A percentile compares a stretch with the other conserved stretches of the same genome.
Evolutionary conservation across 139 green algal species (phyloP).

Genomic region (Desmodesmus armatus): DNA sequence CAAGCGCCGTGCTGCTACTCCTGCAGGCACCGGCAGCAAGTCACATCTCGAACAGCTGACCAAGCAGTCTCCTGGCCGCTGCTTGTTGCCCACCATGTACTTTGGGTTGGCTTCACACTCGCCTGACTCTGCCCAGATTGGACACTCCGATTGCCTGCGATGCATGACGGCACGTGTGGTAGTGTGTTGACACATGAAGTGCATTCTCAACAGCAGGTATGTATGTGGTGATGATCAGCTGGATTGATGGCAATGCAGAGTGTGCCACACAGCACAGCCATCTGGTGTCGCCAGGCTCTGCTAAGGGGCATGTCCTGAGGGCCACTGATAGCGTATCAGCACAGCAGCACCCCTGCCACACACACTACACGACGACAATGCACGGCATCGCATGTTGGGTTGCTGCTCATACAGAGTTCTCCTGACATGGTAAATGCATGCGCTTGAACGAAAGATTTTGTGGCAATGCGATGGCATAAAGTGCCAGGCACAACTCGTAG

Average conservation of each 20-base stretch:
- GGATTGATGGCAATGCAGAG: too few relatives aligned
- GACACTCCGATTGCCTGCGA: too few relatives aligned
- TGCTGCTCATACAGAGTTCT: background rate
- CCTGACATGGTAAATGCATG: background rate
- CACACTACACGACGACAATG: background rate
- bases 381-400: background rate
- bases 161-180: too few relatives aligned
- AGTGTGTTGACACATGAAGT: too few relatives aligned
- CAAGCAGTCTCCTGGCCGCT: constrained; percentile 20
- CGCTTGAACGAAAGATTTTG: too few relatives aligned
- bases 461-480: too few relatives aligned
- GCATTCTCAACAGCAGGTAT: too few relatives aligned
- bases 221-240: too few relatives aligned
- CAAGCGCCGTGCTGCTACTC: background rate
- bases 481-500: background rate
- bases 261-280: too few relatives aligned
- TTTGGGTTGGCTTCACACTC: constrained; percentile 44
- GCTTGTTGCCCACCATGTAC: constrained; percentile 52
- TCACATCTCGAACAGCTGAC: constrained; percentile 26
- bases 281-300: too few relatives aligned
- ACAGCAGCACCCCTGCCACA: background rate
- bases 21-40: background rate
- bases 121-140: constrained; percentile 44
- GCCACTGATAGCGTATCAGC: too few relatives aligned
- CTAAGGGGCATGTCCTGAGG: too few relatives aligned